phyloP scores from a whole-genome alignment of 352 stramenopile species.

The Aphanomyces invadans region DNA sequence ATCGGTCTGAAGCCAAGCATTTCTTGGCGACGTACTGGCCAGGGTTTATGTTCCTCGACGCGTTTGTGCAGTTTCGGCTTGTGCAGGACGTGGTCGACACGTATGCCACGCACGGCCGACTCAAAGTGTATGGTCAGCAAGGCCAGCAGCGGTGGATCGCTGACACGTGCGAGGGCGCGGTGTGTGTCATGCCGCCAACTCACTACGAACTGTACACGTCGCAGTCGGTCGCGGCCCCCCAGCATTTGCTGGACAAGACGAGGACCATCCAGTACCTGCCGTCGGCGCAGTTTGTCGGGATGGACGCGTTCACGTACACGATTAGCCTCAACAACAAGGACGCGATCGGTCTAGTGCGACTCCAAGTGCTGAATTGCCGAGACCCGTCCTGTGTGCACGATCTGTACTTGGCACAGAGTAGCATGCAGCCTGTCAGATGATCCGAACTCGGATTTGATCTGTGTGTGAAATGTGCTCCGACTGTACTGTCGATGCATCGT shows the following conservation, averaged over 20 bases:
- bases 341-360: constrained; percentile 46
- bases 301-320: constrained; percentile 53
- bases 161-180: constrained; percentile 40
- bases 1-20: constrained; percentile 42
- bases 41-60: constrained; percentile 39
- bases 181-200: constrained; percentile 34
- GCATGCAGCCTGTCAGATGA: background rate
- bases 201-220: constrained; percentile 58
- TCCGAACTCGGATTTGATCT: too few species aligned
- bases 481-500: too few species aligned
- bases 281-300: constrained; percentile 33
- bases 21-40: constrained; percentile 49
- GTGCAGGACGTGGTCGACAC: constrained; percentile 42
- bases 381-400: constrained; percentile 26
- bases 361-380: constrained; percentile 51
- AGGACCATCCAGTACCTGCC: constrained; percentile 51
- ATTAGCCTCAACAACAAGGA: constrained; percentile 40
- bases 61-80: constrained; percentile 33
- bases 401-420: background rate
- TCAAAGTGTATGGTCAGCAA: constrained; percentile 42
- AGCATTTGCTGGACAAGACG: constrained; percentile 8
- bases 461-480: too few species aligned
- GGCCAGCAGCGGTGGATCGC: constrained; percentile 6
- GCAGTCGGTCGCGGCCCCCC: background rate
- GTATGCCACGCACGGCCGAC: constrained; percentile 38